Conservation (phyloP, 495 filamentous ascomycete genomes). For the Talaromyces proteolyticus region DNA sequence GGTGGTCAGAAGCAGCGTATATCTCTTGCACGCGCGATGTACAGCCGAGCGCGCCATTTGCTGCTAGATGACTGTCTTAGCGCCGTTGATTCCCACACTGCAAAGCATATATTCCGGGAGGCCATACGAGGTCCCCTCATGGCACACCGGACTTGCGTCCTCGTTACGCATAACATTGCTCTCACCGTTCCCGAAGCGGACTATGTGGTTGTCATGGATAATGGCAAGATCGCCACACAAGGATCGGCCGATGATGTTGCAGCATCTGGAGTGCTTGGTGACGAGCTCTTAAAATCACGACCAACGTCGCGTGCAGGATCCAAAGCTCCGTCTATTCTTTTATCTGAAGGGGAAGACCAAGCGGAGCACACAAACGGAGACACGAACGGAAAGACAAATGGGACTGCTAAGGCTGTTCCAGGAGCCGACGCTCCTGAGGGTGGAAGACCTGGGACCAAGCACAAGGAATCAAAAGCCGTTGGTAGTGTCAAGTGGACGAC, state of each 20-base stretch:
- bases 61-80: slow-evolving; percentile 94
- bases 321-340: slow-evolving; percentile 63
- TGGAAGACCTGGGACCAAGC: slow-evolving; percentile 45
- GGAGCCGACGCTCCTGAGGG: slow-evolving; percentile 31
- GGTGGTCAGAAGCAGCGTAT: slow-evolving; percentile 98
- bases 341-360: slow-evolving; percentile 48
- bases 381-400: slow-evolving; percentile 26
- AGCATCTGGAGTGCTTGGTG: slow-evolving; percentile 76
- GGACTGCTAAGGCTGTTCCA: slow-evolving; percentile 12
- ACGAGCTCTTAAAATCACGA: slow-evolving; percentile 70
- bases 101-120: slow-evolving; percentile 95
- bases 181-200: slow-evolving; percentile 74
- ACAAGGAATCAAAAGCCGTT: slow-evolving; percentile 67
- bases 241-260: slow-evolving; percentile 73
- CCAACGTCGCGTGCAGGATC: slow-evolving; percentile 62
- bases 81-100: slow-evolving; percentile 97
- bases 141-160: slow-evolving; percentile 80
- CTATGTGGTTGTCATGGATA: slow-evolving; percentile 79
- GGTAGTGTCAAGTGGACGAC: slow-evolving; percentile 85
- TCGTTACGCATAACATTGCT: slow-evolving; percentile 93
- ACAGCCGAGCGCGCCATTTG: slow-evolving; percentile 84
- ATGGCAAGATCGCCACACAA: slow-evolving; percentile 73
- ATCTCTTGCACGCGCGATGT: slow-evolving; percentile 87
- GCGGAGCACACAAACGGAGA: slow-evolving; percentile 17
- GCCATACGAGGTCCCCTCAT: slow-evolving; percentile 89